Conservation (phyloP, 257 asterid genomes). For the Jasminum sambac region DNA sequence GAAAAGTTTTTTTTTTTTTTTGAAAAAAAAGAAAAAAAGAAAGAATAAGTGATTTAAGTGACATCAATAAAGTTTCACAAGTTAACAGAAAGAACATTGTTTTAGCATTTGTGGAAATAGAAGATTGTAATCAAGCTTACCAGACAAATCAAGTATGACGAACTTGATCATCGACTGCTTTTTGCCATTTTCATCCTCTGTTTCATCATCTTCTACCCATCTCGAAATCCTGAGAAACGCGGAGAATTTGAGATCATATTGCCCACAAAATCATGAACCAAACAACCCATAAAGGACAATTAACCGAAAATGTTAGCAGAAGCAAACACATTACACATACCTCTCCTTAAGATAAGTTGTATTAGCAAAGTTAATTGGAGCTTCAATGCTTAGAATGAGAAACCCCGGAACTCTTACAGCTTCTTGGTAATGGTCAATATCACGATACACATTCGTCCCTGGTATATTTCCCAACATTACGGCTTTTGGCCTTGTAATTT, state of each 20-base stretch:
- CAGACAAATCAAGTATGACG: slow-evolving; percentile 69
- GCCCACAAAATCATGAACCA: background rate
- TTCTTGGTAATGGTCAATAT: slow-evolving; percentile 70
- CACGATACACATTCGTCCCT: slow-evolving; percentile 66
- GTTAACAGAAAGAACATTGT: background rate
- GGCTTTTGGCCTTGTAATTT: slow-evolving; percentile 82
- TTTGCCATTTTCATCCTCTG: slow-evolving; percentile 40
- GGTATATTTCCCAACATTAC: slow-evolving; percentile 76
- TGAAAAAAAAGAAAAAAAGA: too few species aligned
- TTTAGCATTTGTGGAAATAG: background rate
- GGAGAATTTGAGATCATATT: background rate
- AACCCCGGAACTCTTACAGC: slow-evolving; percentile 61
- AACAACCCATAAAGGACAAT: background rate
- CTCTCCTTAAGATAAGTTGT: slow-evolving; percentile 83
- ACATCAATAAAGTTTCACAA: too few species aligned
- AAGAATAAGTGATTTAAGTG: background rate
- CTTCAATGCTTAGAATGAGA: slow-evolving; percentile 69
- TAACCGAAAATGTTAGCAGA: background rate
- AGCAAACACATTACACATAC: slow-evolving; percentile 33
- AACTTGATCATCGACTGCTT: slow-evolving; percentile 43
- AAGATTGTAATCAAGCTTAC: slow-evolving; percentile 40
- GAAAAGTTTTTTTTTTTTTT: too few species aligned
- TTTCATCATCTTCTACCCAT: slow-evolving; percentile 69
- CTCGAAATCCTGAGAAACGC: slow-evolving; percentile 58
- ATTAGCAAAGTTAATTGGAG: slow-evolving; percentile 85